phyloP scores from a whole-genome alignment of 495 filamentous ascomycete species.

The Hypoxylon cercidicola region DNA sequence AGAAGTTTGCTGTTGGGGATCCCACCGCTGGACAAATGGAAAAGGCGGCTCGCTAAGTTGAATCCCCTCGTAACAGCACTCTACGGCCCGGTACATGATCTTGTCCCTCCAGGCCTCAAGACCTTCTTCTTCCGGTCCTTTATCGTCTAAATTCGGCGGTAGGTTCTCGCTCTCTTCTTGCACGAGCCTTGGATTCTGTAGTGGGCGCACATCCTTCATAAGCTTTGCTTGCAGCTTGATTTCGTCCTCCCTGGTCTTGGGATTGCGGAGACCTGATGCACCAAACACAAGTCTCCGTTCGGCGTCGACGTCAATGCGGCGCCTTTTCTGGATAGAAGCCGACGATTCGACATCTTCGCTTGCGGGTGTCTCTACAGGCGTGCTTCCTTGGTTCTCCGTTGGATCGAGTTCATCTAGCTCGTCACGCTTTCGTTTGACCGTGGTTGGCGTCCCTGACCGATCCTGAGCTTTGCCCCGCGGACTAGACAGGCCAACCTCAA shows the following conservation, averaged over 20 bases:
- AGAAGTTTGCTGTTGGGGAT: conserved; percentile 70
- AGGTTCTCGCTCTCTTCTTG: neutral
- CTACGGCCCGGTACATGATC: conserved; percentile 77
- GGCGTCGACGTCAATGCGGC: conserved; percentile 70
- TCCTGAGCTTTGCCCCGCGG: conserved; percentile 5
- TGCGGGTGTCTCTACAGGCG: conserved; percentile 6
- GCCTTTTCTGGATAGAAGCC: conserved; percentile 52
- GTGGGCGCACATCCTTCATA: conserved; percentile 51
- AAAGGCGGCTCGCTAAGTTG: conserved; percentile 83
- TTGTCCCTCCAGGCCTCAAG: conserved; percentile 74
- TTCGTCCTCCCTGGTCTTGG: conserved; percentile 74
- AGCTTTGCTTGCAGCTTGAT: conserved; percentile 69
- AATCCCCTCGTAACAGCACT: conserved; percentile 81
- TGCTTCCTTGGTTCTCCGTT: neutral
- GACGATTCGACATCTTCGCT: conserved; percentile 34
- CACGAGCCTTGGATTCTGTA: conserved; percentile 35
- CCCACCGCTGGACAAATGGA: conserved; percentile 91
- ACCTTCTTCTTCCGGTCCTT: conserved; percentile 43
- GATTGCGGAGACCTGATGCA: conserved; percentile 74
- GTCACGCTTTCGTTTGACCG: conserved; percentile 28
- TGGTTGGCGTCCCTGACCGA: neutral
- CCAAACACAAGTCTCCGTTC: conserved; percentile 76
- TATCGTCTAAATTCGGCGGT: neutral
- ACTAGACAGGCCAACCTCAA: conserved; percentile 43
- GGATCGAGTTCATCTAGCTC: conserved; percentile 7